Evolutionary conservation across 805 yeast genomes (phyloP).

Genomic region (fission yeast (Schizosaccharomyces pombe)): DNA sequence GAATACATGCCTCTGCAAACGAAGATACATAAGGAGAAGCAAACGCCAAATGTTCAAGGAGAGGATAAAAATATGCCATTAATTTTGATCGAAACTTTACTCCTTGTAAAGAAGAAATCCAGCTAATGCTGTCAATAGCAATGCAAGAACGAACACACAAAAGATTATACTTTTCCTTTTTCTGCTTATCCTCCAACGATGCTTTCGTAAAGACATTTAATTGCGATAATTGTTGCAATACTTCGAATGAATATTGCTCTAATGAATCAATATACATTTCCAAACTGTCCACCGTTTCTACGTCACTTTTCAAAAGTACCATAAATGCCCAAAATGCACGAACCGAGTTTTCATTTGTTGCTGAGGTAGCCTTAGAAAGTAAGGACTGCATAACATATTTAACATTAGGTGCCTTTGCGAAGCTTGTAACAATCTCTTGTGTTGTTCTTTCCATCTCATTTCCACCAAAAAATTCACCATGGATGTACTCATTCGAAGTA

Average conservation of each 20-base stretch:
- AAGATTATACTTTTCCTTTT: background rate
- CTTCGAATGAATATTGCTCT: background rate
- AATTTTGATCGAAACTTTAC: constrained; percentile 29
- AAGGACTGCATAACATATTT: background rate
- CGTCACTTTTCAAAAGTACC: background rate
- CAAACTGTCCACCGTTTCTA: background rate
- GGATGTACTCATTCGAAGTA: background rate
- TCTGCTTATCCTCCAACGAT: background rate
- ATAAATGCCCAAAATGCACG: background rate
- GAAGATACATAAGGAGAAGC: constrained; percentile 22
- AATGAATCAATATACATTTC: background rate
- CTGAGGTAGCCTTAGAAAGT: background rate
- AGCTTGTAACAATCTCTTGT: background rate
- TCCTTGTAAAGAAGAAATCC: constrained; percentile 14
- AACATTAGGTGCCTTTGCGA: background rate
- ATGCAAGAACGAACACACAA: background rate
- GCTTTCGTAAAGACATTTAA: background rate
- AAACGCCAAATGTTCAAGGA: constrained; percentile 50
- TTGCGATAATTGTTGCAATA: background rate
- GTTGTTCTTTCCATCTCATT: background rate
- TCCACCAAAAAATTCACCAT: background rate
- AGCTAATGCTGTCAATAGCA: constrained; percentile 10
- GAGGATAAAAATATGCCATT: constrained; percentile 47
- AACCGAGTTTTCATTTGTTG: background rate
- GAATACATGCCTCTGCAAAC: constrained; percentile 30